Percentiles rank a stretch among this genome's conserved stretches.
These are phyloP conservation scores for Paspalum vaginatum DNA, from an alignment of 176 grass and related monocot genomes.

Conservation along the genomic window DNA sequence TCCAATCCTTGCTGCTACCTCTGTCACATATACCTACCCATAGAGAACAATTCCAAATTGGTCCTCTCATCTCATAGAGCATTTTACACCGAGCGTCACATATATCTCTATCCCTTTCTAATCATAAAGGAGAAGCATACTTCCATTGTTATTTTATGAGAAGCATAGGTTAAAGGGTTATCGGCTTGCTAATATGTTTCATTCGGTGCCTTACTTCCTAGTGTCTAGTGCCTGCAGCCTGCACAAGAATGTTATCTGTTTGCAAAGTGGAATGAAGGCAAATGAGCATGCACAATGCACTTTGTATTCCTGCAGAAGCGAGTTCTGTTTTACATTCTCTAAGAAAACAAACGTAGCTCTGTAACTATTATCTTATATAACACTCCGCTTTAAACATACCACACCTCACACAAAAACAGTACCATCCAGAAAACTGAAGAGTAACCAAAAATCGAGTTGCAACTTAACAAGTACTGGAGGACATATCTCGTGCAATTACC, in stretches of 20 bases:
- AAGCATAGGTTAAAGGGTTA: not conserved
- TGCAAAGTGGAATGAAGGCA: not conserved
- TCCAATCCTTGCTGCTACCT: constrained; percentile 65
- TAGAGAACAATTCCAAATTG: constrained; percentile 11
- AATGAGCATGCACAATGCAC: not conserved
- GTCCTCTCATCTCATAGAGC: not conserved
- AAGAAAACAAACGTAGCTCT: not conserved
- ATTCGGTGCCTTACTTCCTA: not conserved
- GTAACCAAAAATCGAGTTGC: not conserved
- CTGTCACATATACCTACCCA: constrained; percentile 75
- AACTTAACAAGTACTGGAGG: not conserved
- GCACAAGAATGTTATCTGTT: not conserved
- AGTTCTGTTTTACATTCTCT: not conserved
- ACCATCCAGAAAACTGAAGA: not conserved
- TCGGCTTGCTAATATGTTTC: not conserved
- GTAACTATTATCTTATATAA: not conserved
- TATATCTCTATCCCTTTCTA: constrained; percentile 21
- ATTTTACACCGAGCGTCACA: not conserved
- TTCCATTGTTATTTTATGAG: not conserved
- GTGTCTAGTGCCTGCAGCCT: too few species aligned
- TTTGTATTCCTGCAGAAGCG: not conserved
- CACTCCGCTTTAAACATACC: not conserved
- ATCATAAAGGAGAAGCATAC: constrained; percentile 1
- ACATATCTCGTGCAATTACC: too few species aligned
- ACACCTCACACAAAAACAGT: not conserved